Conservation (phyloP, 306 rosid genomes). For the Cicer pinnatifidum region DNA sequence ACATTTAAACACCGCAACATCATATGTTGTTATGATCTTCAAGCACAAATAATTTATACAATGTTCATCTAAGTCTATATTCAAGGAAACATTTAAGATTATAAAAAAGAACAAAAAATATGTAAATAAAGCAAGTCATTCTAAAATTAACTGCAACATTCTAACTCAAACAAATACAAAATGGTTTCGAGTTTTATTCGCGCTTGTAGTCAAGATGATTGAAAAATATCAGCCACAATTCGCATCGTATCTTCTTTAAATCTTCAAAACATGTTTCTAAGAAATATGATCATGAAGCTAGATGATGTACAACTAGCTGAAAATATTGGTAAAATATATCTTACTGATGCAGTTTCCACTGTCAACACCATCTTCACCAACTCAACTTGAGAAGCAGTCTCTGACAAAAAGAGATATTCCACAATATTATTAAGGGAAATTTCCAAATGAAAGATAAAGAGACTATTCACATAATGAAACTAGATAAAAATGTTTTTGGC, state of each 20-base stretch:
- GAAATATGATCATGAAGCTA: constrained; percentile 46
- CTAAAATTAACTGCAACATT: constrained; percentile 47
- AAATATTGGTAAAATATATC: constrained; percentile 25
- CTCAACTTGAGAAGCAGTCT: constrained; percentile 41
- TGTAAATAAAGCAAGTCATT: constrained; percentile 37
- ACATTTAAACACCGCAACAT: constrained; percentile 34
- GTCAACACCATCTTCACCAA: constrained; percentile 29
- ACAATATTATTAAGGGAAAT: constrained; percentile 36
- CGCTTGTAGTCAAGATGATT: constrained; percentile 40
- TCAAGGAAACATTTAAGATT: constrained; percentile 33
- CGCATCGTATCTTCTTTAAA: constrained; percentile 38
- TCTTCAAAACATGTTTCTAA: constrained; percentile 48
- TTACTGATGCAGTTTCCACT: constrained; percentile 39
- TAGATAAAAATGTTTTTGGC: constrained; percentile 20
- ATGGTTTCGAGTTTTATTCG: constrained; percentile 44
- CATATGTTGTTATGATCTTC: constrained; percentile 40
- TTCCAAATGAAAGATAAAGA: constrained; percentile 9
- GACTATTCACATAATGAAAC: constrained; percentile 15
- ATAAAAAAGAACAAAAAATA: neutral
- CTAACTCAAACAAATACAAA: constrained; percentile 43
- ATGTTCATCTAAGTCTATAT: constrained; percentile 45
- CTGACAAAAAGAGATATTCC: constrained; percentile 37
- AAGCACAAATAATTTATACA: constrained; percentile 49
- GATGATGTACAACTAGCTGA: constrained; percentile 46
- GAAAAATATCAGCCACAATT: constrained; percentile 49